A percentile compares a stretch with the other conserved stretches of the same genome.
phyloP scores from a whole-genome alignment of 2,329 filamentous ascomycete species.

The Hymenoscyphus salicellus region DNA sequence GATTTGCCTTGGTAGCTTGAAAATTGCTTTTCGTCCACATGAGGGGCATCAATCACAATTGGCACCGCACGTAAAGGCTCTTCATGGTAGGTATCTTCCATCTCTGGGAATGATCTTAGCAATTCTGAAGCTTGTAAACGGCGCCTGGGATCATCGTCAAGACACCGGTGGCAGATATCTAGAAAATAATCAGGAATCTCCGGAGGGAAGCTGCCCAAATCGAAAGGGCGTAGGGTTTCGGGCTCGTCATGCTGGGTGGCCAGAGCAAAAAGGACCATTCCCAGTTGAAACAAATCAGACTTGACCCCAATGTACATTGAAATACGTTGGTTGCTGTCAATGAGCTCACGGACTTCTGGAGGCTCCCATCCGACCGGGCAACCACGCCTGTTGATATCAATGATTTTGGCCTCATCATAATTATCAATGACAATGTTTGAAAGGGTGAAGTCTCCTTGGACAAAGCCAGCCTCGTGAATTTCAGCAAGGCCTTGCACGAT shows the following conservation, averaged over 20 bases:
- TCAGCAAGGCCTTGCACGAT: constrained; percentile 86
- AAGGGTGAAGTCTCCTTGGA: constrained; percentile 95
- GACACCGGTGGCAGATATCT: constrained; percentile 66
- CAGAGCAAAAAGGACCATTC: constrained; percentile 91
- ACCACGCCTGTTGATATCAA: constrained; percentile 96
- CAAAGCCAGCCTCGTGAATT: constrained; percentile 93
- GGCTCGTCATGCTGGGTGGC: constrained; percentile 88
- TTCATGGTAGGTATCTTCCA: constrained; percentile 23
- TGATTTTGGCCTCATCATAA: constrained; percentile 85
- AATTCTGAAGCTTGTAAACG: constrained; percentile 72
- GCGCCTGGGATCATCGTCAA: constrained; percentile 69
- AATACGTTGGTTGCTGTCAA: constrained; percentile 84
- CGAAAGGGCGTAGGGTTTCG: constrained; percentile 72
- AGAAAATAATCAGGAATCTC: constrained; percentile 82
- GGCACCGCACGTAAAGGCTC: constrained; percentile 23
- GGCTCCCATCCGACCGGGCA: constrained; percentile 98
- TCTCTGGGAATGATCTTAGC: constrained; percentile 63
- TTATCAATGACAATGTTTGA: constrained; percentile 94
- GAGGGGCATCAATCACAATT: constrained; percentile 32
- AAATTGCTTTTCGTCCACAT: constrained; percentile 18
- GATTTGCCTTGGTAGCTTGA: constrained; percentile 16
- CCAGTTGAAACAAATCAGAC: constrained; percentile 91
- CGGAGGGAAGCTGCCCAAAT: constrained; percentile 50
- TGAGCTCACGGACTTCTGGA: constrained; percentile 80
- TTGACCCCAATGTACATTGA: constrained; percentile 98